Base-by-base conservation (phyloP, 108 stramenopile species). In the Pseudonitzschia delicatissima region DNA sequence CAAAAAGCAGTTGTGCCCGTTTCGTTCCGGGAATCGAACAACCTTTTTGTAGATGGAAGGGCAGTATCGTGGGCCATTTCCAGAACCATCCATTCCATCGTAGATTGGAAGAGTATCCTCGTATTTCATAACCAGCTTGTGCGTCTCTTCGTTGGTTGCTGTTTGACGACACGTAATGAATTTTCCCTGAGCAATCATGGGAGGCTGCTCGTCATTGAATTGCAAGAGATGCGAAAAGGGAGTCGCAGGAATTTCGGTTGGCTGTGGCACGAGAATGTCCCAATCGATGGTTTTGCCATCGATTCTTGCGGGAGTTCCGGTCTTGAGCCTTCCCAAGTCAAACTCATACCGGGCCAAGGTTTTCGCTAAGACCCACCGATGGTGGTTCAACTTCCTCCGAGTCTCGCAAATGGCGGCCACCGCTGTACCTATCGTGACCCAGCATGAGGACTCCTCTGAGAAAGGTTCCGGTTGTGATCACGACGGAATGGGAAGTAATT, bases 391-490 rank as follows among this genome's bases (percentile, higher is more conserved):
- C 91, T 45, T 87, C 77, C 68, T 96, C 95, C 45, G 88, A 91
- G 73, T 96, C 94, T 20, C 96, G 74, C 42, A 97, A 68, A 71
- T 96, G 96, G 21, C 98, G 73, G 0, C 98, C 98, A 2, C 97
- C 98, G 47, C 84, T 76, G 68, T 96, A 96, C 47, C 92, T 73
- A 32, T 94, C 91, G 51, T 87, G 74, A 13, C 93, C 92, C 45
- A 91, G 69, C 84, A 92, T 88, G 15, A 92, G 69, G 5, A 90
- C 82, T 31, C 98, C 98, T 18, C 97, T 74, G 23, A 99, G 77
- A 76, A 99, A 99, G 9, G 98, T 99, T 3, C 98, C 98, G 6
- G 98, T 99, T 20, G 98, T 99, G 37, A 99, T 85, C 7, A 99
- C 95, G 17, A 97, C 96, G 18, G 85, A 74, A 23, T 73, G 39